Conservation (phyloP, 805 yeast genomes). For the Soucietia sequanensis region DNA sequence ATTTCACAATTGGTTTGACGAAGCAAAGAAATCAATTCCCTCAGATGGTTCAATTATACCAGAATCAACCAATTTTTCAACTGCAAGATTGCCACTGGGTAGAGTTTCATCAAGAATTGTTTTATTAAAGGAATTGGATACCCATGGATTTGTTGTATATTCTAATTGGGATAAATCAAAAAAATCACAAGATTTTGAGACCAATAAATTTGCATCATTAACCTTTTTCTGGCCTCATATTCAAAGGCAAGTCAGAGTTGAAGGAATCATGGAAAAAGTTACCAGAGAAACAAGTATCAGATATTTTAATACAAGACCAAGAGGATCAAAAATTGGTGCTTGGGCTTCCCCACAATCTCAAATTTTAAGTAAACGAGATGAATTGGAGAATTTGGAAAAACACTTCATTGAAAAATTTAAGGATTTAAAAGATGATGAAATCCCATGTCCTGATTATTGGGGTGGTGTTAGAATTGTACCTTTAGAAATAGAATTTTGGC, state of each 20-base stretch:
- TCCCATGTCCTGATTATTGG: slow-evolving; percentile 94
- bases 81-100: slow-evolving; percentile 89
- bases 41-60: slow-evolving; percentile 49
- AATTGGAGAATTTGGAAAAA: slow-evolving; percentile 54
- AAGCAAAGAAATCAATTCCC: slow-evolving; percentile 51
- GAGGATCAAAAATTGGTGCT: slow-evolving; percentile 93
- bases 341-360: slow-evolving; percentile 93
- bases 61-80: slow-evolving; percentile 83
- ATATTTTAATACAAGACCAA: slow-evolving; percentile 84
- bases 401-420: slow-evolving; percentile 56
- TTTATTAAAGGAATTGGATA: slow-evolving; percentile 85
- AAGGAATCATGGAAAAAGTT: slow-evolving; percentile 77
- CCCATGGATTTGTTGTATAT: slow-evolving; percentile 78
- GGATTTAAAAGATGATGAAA: slow-evolving; percentile 52
- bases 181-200: slow-evolving; percentile 66
- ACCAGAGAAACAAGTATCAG: slow-evolving; percentile 69
- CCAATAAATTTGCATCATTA: slow-evolving; percentile 79
- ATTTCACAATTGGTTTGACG: slow-evolving; percentile 82
- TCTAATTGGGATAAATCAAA: slow-evolving; percentile 91
- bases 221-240: slow-evolving; percentile 89
- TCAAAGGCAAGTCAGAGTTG: slow-evolving; percentile 92
- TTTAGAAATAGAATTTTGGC: slow-evolving; percentile 94
- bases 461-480: slow-evolving; percentile 92
- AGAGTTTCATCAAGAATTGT: slow-evolving; percentile 82
- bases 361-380: slow-evolving; percentile 55